Evolutionary conservation across 1,139 yeast species (phyloP).

Genomic region (Hyphopichia fennica): DNA sequence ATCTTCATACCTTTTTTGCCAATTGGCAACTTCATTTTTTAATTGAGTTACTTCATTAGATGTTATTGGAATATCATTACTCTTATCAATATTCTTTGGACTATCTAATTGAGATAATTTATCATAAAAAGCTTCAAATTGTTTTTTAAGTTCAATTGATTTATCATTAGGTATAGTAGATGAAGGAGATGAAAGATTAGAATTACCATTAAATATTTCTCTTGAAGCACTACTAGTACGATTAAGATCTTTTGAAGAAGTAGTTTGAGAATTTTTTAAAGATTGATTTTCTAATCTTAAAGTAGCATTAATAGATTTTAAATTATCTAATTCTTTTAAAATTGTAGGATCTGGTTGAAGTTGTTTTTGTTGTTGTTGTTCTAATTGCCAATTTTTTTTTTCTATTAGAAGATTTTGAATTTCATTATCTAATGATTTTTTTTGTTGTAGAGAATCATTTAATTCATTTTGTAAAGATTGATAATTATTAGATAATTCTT

Average conservation of each 20-base stretch:
- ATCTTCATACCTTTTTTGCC: slow-evolving; percentile 51
- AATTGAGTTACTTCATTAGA: slow-evolving; percentile 20
- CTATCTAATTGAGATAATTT: slow-evolving; percentile 25
- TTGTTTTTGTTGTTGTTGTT: not conserved
- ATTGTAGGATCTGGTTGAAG: slow-evolving; percentile 8
- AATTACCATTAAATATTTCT: not conserved
- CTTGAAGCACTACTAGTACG: slow-evolving; percentile 1
- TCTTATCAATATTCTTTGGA: slow-evolving; percentile 8
- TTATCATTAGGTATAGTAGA: slow-evolving; percentile 1
- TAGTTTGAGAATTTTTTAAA: slow-evolving; percentile 25
- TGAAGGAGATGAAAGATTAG: not conserved
- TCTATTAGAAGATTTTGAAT: slow-evolving; percentile 18
- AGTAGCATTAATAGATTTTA: slow-evolving; percentile 34
- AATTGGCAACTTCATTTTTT: slow-evolving; percentile 31
- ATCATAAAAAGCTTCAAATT: slow-evolving; percentile 28
- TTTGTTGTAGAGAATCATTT: slow-evolving; percentile 20
- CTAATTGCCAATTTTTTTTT: slow-evolving; percentile 10
- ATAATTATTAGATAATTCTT: slow-evolving; percentile 18
- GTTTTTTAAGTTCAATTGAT: slow-evolving; percentile 12
- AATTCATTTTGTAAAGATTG: slow-evolving; percentile 23
- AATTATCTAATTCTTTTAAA: slow-evolving; percentile 22
- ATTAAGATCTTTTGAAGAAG: slow-evolving; percentile 14
- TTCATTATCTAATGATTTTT: slow-evolving; percentile 22
- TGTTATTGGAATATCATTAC: slow-evolving; percentile 4
- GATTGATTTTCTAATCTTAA: slow-evolving; percentile 43